Base-by-base conservation (phyloP, 176 grass and related monocot genomes). In the Juncus inflexus region DNA sequence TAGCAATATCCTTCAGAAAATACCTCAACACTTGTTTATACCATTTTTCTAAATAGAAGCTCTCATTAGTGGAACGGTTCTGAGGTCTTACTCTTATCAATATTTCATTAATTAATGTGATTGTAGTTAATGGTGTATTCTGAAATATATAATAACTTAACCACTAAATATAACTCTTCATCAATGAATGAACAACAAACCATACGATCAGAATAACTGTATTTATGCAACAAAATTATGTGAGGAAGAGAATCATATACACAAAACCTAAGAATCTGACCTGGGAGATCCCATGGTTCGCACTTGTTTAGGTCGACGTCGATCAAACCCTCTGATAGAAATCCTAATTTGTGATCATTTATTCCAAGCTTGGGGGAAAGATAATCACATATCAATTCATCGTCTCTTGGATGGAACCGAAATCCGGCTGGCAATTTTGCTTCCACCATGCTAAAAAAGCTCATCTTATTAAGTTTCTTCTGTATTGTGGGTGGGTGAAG, bases 381-480 rank as follows among this genome's bases (percentile, higher is more conserved):
- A 66, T 97, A 91, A 49, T 97, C 92, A 62, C 92, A 97, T 80
- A 97, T 73, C 74, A 97, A 80, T 64, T 97, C 92, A 35, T 97
- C 92, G 12, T 97, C 92, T 74, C 80, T 80, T 5, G 92, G 92
- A 70, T 97, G 85, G 82, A 97, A 97, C 75, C 92, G 63, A 77
- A 97, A 97, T 14, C 92, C 88, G 12, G 92, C 87, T 3, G 92
- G 87, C 67, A 97, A 76, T 60, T 89, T 84, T 12, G 82, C 66
- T 80, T 97, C 92, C 79, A 97, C 85, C 87, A 89, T 83, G 80
- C 88, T 97, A 74, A 97, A 54, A 77, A 97, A 74, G 69, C 92
- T 97, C 92, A 86, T 91, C 73, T 68, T 16, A 40, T 52, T 49
- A 12, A 37, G n/a, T 3, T 9, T 13, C n/a, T 1, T 12, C 37